Conservation (phyloP, 192 early-diverging fungal genomes). For the Tieghemiomyces parasiticus region DNA sequence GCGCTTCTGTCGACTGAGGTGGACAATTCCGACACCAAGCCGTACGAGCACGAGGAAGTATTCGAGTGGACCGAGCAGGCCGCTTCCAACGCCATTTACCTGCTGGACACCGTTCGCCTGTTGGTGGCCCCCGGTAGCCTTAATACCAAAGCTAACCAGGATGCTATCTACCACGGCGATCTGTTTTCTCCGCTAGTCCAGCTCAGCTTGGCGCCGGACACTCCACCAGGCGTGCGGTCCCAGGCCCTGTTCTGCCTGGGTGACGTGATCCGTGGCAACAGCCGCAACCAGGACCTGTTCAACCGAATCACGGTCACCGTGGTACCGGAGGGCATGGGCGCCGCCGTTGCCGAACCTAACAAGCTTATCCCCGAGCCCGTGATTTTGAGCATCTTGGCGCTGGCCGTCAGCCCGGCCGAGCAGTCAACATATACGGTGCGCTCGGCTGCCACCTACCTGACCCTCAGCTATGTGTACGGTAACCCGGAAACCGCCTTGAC, state of each 20-base stretch:
- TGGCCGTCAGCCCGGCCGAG: slow-evolving; percentile 47
- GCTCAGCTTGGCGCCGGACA: slow-evolving; percentile 52
- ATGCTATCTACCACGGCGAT: slow-evolving; percentile 69
- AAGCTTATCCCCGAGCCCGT: slow-evolving; percentile 55
- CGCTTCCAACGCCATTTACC: slow-evolving; percentile 68
- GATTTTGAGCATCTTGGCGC: slow-evolving; percentile 61
- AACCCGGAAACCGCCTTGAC: slow-evolving; percentile 83
- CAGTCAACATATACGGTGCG: slow-evolving; percentile 43
- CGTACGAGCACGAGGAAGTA: slow-evolving; percentile 23
- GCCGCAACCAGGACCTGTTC: slow-evolving; percentile 62
- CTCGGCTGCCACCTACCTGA: slow-evolving; percentile 69
- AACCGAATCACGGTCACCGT: slow-evolving; percentile 51
- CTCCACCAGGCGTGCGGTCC: slow-evolving; percentile 60
- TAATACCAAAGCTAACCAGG: slow-evolving; percentile 81
- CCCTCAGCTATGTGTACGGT: slow-evolving; percentile 61
- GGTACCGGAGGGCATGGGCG: slow-evolving; percentile 19
- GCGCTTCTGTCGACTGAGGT: slow-evolving; percentile 44
- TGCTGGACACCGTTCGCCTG: slow-evolving; percentile 79
- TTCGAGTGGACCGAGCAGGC: slow-evolving; percentile 74
- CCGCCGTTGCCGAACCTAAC: slow-evolving; percentile 12
- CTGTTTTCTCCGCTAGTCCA: slow-evolving; percentile 70
- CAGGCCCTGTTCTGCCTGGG: slow-evolving; percentile 78
- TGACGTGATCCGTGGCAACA: slow-evolving; percentile 63
- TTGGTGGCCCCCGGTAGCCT: slow-evolving; percentile 77
- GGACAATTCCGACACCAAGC: slow-evolving; percentile 20